Base-by-base conservation (phyloP, 768 basidiomycete genomes). In the Termitomyces titanicus region DNA sequence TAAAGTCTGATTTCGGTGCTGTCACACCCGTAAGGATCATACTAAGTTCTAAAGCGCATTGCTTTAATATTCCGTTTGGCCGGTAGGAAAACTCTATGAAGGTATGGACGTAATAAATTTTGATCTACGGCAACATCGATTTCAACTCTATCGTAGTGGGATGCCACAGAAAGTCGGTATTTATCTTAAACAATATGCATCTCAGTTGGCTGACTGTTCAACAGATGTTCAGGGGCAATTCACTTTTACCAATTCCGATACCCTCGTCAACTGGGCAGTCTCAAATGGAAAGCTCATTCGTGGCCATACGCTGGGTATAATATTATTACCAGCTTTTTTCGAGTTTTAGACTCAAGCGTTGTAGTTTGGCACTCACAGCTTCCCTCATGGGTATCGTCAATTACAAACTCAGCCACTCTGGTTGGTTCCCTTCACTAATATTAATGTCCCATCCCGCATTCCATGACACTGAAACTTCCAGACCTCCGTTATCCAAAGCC, bases 401-500 rank as follows among this genome's bases (percentile, higher is more conserved):
- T 76, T 54, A 66, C 57, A 44, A 73, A 77, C 52, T 68, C 63
- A 53, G 55, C 59, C 8, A 77, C 75, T 13, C 61, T 78, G 66
- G 75, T 74, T 11, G 47, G 61, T 55, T 49, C 17, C 8, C 17
- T n/a, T 22, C 18, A 17, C 11, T 18, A 3, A 13, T 55, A 29
- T 17, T 2, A n/a, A n/a, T 4, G 15, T 17, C 18, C 47, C 5
- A 13, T 18, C 24, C n/a, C 35, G 10, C 27, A 17, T 35, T 24
- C 22, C 17, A 48, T 13, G 20, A 44, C 12, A 33, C 18, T n/a
- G 2, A 20, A 34, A 48, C 29, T 7, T 11, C 34, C 35, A 75
- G 74, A 76, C 72, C 9, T 70, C 68, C 1, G 75, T 78, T 56
- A 72, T 79, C 55, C 69, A 79, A 60, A 76, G 74, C 55, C 79